Percentiles rank a stretch among this genome's conserved stretches.
Conservation (phyloP, 2,329 filamentous ascomycete genomes). For the Beauveria asiatica region DNA sequence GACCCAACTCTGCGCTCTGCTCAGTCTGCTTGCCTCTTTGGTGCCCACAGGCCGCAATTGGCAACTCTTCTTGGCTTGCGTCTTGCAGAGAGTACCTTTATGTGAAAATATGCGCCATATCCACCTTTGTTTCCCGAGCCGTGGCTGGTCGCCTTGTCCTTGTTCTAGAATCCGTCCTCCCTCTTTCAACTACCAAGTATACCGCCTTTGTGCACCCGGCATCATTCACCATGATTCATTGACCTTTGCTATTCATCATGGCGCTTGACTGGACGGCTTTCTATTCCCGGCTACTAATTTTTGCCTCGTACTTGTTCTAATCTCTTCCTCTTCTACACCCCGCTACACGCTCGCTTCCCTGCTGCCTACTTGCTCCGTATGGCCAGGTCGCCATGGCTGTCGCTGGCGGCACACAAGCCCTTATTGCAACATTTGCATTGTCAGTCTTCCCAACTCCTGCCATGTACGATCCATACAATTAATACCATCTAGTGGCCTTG, state of each 20-base stretch:
- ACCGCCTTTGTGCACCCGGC: not conserved
- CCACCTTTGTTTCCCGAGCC: slow-evolving; percentile 1
- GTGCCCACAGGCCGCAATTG: not conserved
- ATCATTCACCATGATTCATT: not conserved
- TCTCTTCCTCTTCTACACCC: slow-evolving; percentile 23
- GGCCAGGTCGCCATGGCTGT: slow-evolving; percentile 33
- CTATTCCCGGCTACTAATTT: not conserved
- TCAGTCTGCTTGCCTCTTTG: not conserved
- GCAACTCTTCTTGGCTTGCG: not conserved
- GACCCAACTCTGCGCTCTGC: not conserved
- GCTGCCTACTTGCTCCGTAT: slow-evolving; percentile 1
- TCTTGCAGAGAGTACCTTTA: not conserved
- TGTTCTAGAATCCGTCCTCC: not conserved
- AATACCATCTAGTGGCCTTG: slow-evolving; percentile 36
- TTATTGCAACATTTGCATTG: slow-evolving; percentile 48
- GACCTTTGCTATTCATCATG: not conserved
- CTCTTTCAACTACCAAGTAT: slow-evolving; percentile 10
- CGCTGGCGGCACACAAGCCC: slow-evolving; percentile 36
- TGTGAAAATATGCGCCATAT: not conserved
- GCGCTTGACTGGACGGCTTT: not conserved
- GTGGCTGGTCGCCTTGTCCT: not conserved
- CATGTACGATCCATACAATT: not conserved
- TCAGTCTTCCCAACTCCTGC: slow-evolving; percentile 25
- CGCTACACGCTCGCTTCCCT: slow-evolving; percentile 17
- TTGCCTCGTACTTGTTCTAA: slow-evolving; percentile 16